These are phyloP conservation scores for Fagopyrum homotropicum DNA, from an alignment of 148 eudicot genomes.

Conservation along the genomic window DNA sequence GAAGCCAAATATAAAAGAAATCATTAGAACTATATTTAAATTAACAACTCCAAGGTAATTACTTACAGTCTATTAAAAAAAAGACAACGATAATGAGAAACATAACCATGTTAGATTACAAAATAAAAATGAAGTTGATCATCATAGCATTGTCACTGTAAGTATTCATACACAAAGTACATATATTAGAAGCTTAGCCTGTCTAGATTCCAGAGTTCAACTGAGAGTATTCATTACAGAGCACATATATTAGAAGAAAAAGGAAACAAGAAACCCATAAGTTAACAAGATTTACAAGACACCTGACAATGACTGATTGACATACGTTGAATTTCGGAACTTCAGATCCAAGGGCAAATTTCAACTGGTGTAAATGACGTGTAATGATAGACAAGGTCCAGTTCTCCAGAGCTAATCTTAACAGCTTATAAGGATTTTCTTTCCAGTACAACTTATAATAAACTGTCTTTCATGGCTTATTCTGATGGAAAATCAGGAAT, in stretches of 20 bases:
- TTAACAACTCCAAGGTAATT: not conserved
- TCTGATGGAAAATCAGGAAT: not conserved
- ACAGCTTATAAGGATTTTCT: not conserved
- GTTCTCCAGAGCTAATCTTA: not conserved
- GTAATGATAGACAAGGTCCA: not conserved
- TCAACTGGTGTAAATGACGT: not conserved
- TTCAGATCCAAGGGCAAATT: not conserved
- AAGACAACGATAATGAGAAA: not conserved
- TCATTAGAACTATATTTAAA: not conserved
- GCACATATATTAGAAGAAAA: not conserved
- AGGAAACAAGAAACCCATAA: not conserved
- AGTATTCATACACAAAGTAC: not conserved
- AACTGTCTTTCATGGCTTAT: not conserved
- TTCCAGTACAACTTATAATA: not conserved
- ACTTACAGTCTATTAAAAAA: not conserved
- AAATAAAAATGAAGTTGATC: not conserved
- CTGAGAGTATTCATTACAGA: not conserved
- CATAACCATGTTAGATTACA: not conserved
- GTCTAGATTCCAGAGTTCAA: not conserved
- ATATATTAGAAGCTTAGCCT: not conserved
- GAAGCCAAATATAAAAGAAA: conserved; percentile 10
- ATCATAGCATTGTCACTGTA: not conserved
- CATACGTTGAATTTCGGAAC: not conserved
- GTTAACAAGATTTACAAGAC: too few species aligned
- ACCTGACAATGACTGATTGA: not conserved